Base-by-base conservation (phyloP, 805 yeast genomes). In the Kodamaea hsintzibuensis region DNA sequence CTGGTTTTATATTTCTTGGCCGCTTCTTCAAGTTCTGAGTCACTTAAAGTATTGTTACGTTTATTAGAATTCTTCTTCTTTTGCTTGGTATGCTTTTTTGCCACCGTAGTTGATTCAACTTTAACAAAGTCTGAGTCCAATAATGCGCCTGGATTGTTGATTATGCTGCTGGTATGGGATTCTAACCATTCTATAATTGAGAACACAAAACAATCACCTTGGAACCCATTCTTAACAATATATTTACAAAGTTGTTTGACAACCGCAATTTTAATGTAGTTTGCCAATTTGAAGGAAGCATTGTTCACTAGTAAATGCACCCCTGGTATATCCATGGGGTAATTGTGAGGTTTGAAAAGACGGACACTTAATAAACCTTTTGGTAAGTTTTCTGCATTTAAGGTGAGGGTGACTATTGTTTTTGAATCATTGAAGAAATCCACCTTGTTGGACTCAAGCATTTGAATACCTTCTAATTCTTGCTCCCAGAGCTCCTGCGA, bases 151-250 rank as follows among this genome's bases (percentile, higher is more conserved):
- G 98, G 98, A 53, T 85, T 77, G 42, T 84, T 82, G 8, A 88
- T 79, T 12, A 91, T 76, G 2, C 68, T 67, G 4, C 74, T 69
- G 44, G 86, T 70, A 60, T 88, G 82, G 13, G 81, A 85, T 58
- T 87, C 86, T 14, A 92, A 62, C 92, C 96, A 91, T 57, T 91
- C 96, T 49, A 83, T 73, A n/a, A 90, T 74, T 5, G 84, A 72
- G 64, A 76, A 88, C 1, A 91, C 67, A 71, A 86, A 81, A 62
- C 88, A 83, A 61, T 84, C 89, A 1, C 97, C 97, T 2, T 86
- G 30, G 4, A 84, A 60, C 9, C 74, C 72, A 35, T 72, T 69
- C 1, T 75, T 73, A 2, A 70, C 60, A 1, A 86, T 60, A 57
- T 79, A 75, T 9, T 70, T 64, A n/a, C 80, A 61, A 27, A 85